Base-by-base conservation (phyloP, 2,329 filamentous ascomycete genomes). In the Aspergillus nomiae region DNA sequence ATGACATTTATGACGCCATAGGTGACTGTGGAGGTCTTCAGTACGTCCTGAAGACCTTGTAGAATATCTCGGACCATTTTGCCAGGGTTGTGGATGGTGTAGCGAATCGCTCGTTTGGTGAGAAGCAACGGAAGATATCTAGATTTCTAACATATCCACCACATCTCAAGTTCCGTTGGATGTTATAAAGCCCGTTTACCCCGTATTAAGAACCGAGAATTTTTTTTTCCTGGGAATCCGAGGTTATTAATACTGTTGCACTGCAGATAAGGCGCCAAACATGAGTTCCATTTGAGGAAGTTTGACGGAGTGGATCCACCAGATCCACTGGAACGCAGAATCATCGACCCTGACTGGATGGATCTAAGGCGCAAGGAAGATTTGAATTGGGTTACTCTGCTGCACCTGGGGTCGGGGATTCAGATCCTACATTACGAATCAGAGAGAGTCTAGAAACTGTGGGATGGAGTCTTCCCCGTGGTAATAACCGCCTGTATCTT, bases 81-180 rank as follows among this genome's bases (percentile, higher is more conserved):
- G 1, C 0, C 19, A 28, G 8, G 19, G 8, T 41, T 3, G 16
- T 41, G 1, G 0, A 10, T 19, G 1, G 7, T 10, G 16, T 41
- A 10, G 8, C 1, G 4, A 41, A n/a, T 9, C 1, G 8, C 38
- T 19, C 16, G 16, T 41, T 10, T 9, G 38, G 3, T 41, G 38
- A 10, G 16, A n/a, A 9, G 36, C 9, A 19, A 9, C 14, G 36
- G 36, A 19, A 8, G 16, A 19, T 41, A 11, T 4, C 38, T 10
- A n/a, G 0, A 41, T 41, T 4, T 7, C 1, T n/a, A 10, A 41
- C 8, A 41, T 9, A n/a, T n/a, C 19, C 7, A n/a, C 8, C 38
- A 8, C 38, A 2, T n/a, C 16, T n/a, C 7, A 3, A n/a, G 7
- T 41, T 7, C 16, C 5, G 2, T 16, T 10, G 16, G 19, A 7